Evolutionary conservation across 2,329 filamentous ascomycete genomes (phyloP).

Genomic region (Venturia nashicola): DNA sequence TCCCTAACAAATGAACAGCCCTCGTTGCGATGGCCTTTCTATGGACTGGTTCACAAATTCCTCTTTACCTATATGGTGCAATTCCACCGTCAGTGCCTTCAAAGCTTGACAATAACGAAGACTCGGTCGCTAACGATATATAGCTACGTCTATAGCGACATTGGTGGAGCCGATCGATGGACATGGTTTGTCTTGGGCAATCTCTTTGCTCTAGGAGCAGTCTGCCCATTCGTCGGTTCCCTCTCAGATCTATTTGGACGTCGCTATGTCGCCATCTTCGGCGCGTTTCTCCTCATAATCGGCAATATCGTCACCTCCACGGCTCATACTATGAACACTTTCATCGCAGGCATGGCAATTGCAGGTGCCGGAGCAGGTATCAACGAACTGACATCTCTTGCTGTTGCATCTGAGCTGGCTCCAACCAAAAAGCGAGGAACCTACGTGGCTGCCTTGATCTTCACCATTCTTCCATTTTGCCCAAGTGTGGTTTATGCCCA

Average conservation of each 20-base stretch:
- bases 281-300: constrained; percentile 40
- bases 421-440: constrained; percentile 51
- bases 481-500: constrained; percentile 52
- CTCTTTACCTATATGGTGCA: constrained; percentile 35
- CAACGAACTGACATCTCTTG: constrained; percentile 55
- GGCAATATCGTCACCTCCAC: constrained; percentile 49
- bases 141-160: constrained; percentile 42
- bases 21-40: constrained; percentile 9
- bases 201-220: constrained; percentile 42
- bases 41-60: constrained; percentile 44
- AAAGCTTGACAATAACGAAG: neutral
- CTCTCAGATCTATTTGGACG: constrained; percentile 53
- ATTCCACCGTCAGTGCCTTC: constrained; percentile 16
- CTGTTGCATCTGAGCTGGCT: constrained; percentile 55
- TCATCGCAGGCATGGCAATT: constrained; percentile 37
- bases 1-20: neutral
- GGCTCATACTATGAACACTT: constrained; percentile 45
- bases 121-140: constrained; percentile 15
- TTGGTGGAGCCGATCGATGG: constrained; percentile 48
- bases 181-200: constrained; percentile 42
- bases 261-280: constrained; percentile 45
- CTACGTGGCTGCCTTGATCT: constrained; percentile 48
- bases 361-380: constrained; percentile 54
- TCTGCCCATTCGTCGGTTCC: constrained; percentile 54
- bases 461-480: constrained; percentile 51